Conservation (phyloP, 495 filamentous ascomycete species). For the Xylaria cubensis region DNA sequence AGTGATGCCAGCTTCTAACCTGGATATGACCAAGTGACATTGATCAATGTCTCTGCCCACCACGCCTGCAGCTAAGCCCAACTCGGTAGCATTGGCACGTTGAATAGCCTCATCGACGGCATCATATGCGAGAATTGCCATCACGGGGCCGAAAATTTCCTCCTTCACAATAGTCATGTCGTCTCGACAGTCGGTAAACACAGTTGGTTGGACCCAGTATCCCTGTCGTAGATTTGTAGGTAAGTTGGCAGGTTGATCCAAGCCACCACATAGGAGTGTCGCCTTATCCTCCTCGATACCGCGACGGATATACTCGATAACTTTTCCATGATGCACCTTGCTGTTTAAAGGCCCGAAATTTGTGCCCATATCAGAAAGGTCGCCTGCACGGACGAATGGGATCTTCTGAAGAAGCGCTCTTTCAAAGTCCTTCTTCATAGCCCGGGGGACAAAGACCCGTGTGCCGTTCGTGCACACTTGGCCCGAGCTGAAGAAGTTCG, state of each 20-base stretch:
- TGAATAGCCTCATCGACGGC: constrained; percentile 68
- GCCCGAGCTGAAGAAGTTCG: constrained; percentile 82
- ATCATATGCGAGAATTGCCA: constrained; percentile 73
- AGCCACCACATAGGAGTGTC: constrained; percentile 72
- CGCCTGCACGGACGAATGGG: constrained; percentile 68
- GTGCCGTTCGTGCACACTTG: constrained; percentile 90
- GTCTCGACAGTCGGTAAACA: constrained; percentile 77
- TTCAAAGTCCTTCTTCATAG: constrained; percentile 70
- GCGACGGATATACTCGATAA: constrained; percentile 69
- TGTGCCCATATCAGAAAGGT: constrained; percentile 69
- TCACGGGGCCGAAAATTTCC: constrained; percentile 84
- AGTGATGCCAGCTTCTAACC: constrained; percentile 71
- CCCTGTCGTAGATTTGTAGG: constrained; percentile 63
- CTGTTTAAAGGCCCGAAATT: constrained; percentile 82
- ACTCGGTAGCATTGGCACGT: constrained; percentile 74
- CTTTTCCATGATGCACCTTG: constrained; percentile 71
- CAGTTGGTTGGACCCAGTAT: constrained; percentile 71
- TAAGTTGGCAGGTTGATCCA: constrained; percentile 55
- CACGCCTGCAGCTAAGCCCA: constrained; percentile 80
- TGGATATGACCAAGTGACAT: constrained; percentile 71
- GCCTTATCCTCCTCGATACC: constrained; percentile 74
- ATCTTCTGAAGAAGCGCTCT: constrained; percentile 70
- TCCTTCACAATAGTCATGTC: constrained; percentile 74
- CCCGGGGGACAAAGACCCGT: constrained; percentile 72
- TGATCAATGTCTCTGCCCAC: constrained; percentile 76